These are phyloP conservation scores for Nicotiana otophora DNA, from an alignment of 257 asterid genomes.

Conservation along the genomic window DNA sequence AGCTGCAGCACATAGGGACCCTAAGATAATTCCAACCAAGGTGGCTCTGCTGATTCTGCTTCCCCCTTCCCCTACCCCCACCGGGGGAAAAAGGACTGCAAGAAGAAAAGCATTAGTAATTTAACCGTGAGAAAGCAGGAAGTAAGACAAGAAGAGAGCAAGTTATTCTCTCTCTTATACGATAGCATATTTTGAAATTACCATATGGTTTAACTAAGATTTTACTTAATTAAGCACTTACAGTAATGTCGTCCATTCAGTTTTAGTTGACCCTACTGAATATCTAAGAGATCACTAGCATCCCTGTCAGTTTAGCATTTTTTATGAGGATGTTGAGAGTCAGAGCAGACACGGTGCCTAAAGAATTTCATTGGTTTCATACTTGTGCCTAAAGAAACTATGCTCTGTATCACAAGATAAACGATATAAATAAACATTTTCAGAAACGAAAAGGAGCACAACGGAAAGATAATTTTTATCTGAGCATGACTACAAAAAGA, in stretches of 20 bases:
- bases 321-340: not conserved
- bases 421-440: not conserved
- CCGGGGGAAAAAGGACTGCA: constrained; percentile 39
- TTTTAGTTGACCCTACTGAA: not conserved
- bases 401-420: not conserved
- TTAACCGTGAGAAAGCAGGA: not conserved
- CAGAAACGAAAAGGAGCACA: not conserved
- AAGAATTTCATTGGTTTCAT: not conserved
- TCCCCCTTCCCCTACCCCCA: constrained; percentile 13
- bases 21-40: constrained; percentile 39
- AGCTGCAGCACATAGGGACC: constrained; percentile 22
- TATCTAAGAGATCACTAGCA: not conserved
- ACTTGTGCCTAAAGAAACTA: not conserved
- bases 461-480: not conserved
- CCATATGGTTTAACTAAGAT: not conserved
- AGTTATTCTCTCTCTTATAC: not conserved
- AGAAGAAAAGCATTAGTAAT: not conserved
- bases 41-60: constrained; percentile 33
- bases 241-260: not conserved
- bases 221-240: not conserved
- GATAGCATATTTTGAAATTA: not conserved
- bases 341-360: not conserved
- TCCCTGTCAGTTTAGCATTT: not conserved
- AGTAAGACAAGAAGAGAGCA: not conserved
- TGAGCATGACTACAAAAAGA: not conserved